Conservation (phyloP, 768 basidiomycete genomes). For the Gloeophyllum trabeum region DNA sequence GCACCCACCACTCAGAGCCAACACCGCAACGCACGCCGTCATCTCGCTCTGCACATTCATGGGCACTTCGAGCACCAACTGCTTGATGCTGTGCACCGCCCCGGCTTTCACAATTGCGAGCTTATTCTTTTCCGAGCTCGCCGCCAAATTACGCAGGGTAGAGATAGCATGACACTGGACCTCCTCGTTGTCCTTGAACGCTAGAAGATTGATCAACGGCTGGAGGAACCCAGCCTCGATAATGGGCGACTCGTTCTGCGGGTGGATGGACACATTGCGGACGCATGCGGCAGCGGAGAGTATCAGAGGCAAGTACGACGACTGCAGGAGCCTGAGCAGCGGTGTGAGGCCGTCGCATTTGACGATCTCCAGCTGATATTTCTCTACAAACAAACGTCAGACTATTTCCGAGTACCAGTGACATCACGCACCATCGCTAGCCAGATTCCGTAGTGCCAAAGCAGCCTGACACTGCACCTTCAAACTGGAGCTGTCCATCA, state of each 20-base stretch:
- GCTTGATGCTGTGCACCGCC: slow-evolving; percentile 93
- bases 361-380: slow-evolving; percentile 98
- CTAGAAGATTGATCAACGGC: slow-evolving; percentile 89
- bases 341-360: slow-evolving; percentile 89
- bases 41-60: slow-evolving; percentile 98
- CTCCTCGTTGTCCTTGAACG: slow-evolving; percentile 99
- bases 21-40: slow-evolving; percentile 96
- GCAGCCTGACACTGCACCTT: slow-evolving; percentile 99
- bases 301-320: slow-evolving; percentile 94
- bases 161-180: slow-evolving; percentile 99
- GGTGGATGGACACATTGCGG: slow-evolving; percentile 98
- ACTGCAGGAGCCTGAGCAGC: slow-evolving; percentile 88
- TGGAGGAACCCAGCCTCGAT: slow-evolving; percentile 97
- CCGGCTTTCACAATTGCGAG: slow-evolving; percentile 96
- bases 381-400: slow-evolving; percentile 43
- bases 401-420: neutral
- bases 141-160: slow-evolving; percentile 91
- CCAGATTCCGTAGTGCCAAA: slow-evolving; percentile 89
- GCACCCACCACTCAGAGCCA: slow-evolving; percentile 82
- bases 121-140: slow-evolving; percentile 97
- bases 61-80: slow-evolving; percentile 89
- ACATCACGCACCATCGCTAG: slow-evolving; percentile 72
- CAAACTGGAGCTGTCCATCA: slow-evolving; percentile 96
- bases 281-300: slow-evolving; percentile 98
- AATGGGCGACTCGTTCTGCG: slow-evolving; percentile 96